Conservation (phyloP, 1,284 basidiomycete genomes). For the Pseudozyma hubeiensis region DNA sequence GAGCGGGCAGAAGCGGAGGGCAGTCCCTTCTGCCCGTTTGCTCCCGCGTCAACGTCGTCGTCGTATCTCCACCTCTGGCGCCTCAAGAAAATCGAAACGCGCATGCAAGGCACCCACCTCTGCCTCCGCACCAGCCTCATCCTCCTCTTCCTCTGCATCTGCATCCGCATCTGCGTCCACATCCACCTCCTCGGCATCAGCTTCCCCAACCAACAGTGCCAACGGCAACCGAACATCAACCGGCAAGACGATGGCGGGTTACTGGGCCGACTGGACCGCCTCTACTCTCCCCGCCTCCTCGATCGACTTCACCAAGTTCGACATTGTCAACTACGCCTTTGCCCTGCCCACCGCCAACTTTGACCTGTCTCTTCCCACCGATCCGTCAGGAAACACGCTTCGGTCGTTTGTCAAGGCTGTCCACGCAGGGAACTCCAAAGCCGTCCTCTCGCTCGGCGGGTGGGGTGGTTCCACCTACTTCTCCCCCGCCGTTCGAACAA, state of each 20-base stretch:
- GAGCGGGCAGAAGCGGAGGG: slow-evolving; percentile 34
- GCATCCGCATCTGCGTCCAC: slow-evolving; percentile 1
- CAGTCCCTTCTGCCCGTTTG: slow-evolving; percentile 39
- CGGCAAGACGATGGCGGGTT: slow-evolving; percentile 49
- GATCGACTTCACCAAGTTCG: slow-evolving; percentile 57
- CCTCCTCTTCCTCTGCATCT: background rate
- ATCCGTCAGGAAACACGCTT: slow-evolving; percentile 26
- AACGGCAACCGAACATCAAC: slow-evolving; percentile 18
- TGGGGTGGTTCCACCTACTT: slow-evolving; percentile 58
- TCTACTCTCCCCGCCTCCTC: slow-evolving; percentile 33
- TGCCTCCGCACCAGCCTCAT: slow-evolving; percentile 6
- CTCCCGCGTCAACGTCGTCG: slow-evolving; percentile 6
- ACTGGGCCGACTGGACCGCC: slow-evolving; percentile 58
- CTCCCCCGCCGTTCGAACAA: slow-evolving; percentile 43
- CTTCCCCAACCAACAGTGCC: background rate
- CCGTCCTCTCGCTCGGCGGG: slow-evolving; percentile 57
- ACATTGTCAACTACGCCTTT: slow-evolving; percentile 62
- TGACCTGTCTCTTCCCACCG: slow-evolving; percentile 43
- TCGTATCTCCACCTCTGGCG: background rate
- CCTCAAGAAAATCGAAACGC: slow-evolving; percentile 11
- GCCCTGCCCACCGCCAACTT: slow-evolving; percentile 47
- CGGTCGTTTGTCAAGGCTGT: slow-evolving; percentile 48
- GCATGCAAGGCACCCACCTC: slow-evolving; percentile 26
- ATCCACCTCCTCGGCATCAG: background rate
- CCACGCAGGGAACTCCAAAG: slow-evolving; percentile 39